phyloP scores from a whole-genome alignment of 2,329 filamentous ascomycete genomes.

The Sporothrix euskadiensis region DNA sequence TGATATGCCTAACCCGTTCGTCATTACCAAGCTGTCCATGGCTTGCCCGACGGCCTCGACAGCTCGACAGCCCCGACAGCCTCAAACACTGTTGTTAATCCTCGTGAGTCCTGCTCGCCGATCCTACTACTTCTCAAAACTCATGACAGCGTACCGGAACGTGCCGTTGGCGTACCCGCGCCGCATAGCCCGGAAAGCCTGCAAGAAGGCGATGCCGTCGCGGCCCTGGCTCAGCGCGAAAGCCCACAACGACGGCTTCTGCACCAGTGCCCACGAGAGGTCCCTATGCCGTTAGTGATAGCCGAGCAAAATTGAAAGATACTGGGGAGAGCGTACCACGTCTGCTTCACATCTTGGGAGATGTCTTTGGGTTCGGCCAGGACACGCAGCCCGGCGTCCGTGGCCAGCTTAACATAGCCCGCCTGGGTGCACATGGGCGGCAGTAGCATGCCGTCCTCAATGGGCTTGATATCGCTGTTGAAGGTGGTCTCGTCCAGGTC shows the following conservation, averaged over 20 bases:
- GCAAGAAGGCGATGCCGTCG: constrained; percentile 61
- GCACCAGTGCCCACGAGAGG: constrained; percentile 61
- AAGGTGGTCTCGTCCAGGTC: constrained; percentile 47
- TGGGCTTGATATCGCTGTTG: constrained; percentile 57
- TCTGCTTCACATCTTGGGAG: constrained; percentile 58
- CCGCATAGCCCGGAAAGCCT: constrained; percentile 62
- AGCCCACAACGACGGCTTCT: constrained; percentile 61
- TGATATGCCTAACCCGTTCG: neutral
- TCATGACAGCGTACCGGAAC: constrained; percentile 61
- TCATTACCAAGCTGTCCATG: neutral
- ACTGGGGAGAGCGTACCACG: constrained; percentile 49
- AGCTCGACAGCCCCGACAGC: too few species aligned
- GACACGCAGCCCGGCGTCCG: constrained; percentile 49
- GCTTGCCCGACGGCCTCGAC: too few species aligned
- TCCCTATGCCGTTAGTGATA: constrained; percentile 48
- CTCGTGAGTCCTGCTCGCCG: neutral
- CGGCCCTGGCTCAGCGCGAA: constrained; percentile 61
- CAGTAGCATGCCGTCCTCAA: constrained; percentile 62
- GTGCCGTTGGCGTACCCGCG: constrained; percentile 59
- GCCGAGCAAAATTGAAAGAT: neutral
- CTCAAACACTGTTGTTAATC: too few species aligned
- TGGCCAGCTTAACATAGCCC: constrained; percentile 55
- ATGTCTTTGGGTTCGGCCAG: constrained; percentile 55
- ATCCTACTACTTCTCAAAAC: constrained; percentile 49
- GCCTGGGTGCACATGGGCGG: constrained; percentile 56